Conservation (phyloP, 2,329 filamentous ascomycete genomes). For the Trichoderma guizhouense region DNA sequence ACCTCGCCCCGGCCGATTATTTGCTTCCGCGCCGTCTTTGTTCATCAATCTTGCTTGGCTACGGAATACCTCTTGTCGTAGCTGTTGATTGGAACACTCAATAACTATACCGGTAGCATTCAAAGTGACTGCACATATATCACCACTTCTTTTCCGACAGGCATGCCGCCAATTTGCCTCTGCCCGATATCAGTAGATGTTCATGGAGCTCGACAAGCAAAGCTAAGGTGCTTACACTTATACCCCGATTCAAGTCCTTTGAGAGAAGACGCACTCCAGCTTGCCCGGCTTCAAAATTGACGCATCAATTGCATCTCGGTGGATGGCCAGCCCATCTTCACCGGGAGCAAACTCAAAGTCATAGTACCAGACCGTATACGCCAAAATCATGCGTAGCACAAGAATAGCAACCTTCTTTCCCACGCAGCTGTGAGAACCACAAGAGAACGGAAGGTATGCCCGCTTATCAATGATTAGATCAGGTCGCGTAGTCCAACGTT, state of each 20-base stretch:
- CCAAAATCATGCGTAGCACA: conserved; percentile 1
- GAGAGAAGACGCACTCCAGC: not conserved
- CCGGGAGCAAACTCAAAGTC: conserved; percentile 16
- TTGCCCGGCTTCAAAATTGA: conserved; percentile 11
- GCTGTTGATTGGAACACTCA: not conserved
- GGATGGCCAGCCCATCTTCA: conserved; percentile 6
- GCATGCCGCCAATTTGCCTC: not conserved
- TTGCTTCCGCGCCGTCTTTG: not conserved
- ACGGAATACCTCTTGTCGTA: not conserved
- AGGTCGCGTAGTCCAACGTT: conserved; percentile 25
- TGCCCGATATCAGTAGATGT: not conserved
- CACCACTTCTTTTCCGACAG: no score
- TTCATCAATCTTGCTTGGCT: not conserved
- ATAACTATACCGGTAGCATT: not conserved
- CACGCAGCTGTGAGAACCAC: conserved; percentile 18
- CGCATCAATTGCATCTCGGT: not conserved
- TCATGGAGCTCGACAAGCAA: not conserved
- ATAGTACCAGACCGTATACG: conserved; percentile 15
- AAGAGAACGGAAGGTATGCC: conserved; percentile 17
- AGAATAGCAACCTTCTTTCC: conserved; percentile 8
- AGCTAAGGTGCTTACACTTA: not conserved
- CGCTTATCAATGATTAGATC: conserved; percentile 24
- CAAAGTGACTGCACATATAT: no score
- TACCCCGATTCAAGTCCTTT: not conserved
- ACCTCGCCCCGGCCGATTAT: not conserved